phyloP scores from a whole-genome alignment of 2,329 filamentous ascomycete genomes.

The Chaetomium globosum region DNA sequence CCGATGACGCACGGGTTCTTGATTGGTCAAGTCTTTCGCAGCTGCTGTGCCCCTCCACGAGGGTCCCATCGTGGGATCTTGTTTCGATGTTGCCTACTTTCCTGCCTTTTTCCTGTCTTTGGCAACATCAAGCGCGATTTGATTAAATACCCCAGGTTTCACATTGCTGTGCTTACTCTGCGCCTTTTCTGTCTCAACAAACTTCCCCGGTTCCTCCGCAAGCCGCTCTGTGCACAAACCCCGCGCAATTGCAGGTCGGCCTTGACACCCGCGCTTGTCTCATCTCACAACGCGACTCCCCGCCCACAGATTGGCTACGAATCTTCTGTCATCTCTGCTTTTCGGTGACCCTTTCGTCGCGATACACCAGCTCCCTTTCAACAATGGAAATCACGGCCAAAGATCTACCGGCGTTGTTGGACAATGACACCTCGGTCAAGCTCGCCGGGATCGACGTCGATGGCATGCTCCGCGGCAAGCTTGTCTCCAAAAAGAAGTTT shows the following conservation, averaged over 20 bases:
- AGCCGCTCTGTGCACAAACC: background rate
- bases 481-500: constrained; percentile 92
- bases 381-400: constrained; percentile 57
- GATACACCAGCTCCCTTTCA: background rate
- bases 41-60: constrained; percentile 7
- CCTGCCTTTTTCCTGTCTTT: background rate
- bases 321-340: background rate
- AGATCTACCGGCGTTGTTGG: constrained; percentile 66
- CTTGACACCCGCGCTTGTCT: background rate
- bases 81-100: background rate
- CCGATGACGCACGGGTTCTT: constrained; percentile 1
- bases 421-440: constrained; percentile 77
- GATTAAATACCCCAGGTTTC: background rate
- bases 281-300: background rate
- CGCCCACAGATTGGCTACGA: background rate
- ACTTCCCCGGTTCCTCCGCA: background rate
- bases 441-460: constrained; percentile 86
- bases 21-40: background rate
- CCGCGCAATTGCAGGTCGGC: background rate
- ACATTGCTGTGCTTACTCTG: background rate
- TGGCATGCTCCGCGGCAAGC: constrained; percentile 82
- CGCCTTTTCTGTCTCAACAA: background rate
- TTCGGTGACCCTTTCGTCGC: background rate
- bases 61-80: background rate
- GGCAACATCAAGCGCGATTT: background rate